Evolutionary conservation across 2,329 filamentous ascomycete species (phyloP).

Genomic region (Coniosporium tulheliwenetii): DNA sequence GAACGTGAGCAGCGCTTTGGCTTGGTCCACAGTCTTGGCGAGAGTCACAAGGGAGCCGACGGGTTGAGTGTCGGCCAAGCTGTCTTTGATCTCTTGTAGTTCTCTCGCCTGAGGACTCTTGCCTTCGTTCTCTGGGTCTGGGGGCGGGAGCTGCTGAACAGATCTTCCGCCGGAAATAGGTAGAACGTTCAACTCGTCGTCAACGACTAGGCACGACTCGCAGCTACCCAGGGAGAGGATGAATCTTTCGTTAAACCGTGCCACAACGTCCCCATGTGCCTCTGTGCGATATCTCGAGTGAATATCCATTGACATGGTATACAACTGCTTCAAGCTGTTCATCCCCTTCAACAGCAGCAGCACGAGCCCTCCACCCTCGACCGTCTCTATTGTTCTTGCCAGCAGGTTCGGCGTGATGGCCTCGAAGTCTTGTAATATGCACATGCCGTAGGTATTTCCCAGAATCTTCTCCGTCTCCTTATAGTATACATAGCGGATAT

Average conservation of each 20-base stretch:
- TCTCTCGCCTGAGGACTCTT: slow-evolving; percentile 56
- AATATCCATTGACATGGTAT: slow-evolving; percentile 94
- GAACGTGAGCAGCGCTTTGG: slow-evolving; percentile 91
- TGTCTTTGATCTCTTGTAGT: slow-evolving; percentile 75
- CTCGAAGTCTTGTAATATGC: slow-evolving; percentile 95
- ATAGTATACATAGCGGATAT: slow-evolving; percentile 98
- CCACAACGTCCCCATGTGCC: slow-evolving; percentile 85
- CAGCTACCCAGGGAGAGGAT: slow-evolving; percentile 91
- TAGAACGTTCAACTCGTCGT: slow-evolving; percentile 93
- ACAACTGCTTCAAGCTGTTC: slow-evolving; percentile 92
- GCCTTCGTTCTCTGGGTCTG: slow-evolving; percentile 57
- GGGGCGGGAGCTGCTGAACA: slow-evolving; percentile 66
- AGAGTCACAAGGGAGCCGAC: slow-evolving; percentile 72
- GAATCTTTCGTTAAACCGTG: slow-evolving; percentile 95
- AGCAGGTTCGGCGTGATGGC: slow-evolving; percentile 94
- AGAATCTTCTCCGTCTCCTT: slow-evolving; percentile 99
- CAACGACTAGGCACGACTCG: slow-evolving; percentile 84
- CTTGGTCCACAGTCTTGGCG: slow-evolving; percentile 85
- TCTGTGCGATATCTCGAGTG: slow-evolving; percentile 94
- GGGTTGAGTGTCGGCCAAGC: slow-evolving; percentile 68
- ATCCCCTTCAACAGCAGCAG: slow-evolving; percentile 87
- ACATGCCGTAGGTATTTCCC: slow-evolving; percentile 97
- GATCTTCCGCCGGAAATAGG: slow-evolving; percentile 92
- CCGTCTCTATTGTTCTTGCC: slow-evolving; percentile 89
- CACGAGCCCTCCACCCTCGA: slow-evolving; percentile 88